Evolutionary conservation across 331 rosid species (phyloP).

Genomic region (Acacia pycnantha): DNA sequence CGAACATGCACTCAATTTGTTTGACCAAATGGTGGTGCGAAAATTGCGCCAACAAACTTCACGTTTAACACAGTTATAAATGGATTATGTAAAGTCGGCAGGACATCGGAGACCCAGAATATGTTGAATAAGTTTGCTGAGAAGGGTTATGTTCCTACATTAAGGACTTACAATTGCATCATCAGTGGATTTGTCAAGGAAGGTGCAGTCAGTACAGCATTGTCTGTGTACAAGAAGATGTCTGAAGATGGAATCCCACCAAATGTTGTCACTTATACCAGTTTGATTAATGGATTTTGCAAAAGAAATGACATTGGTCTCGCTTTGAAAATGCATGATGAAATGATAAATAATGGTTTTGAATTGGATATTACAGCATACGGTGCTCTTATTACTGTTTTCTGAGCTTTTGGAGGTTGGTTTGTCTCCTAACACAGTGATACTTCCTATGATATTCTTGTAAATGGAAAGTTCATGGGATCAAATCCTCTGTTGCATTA

Average conservation of each 20-base stretch:
- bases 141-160: constrained; percentile 43
- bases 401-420: constrained; percentile 50
- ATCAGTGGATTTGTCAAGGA: constrained; percentile 53
- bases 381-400: constrained; percentile 43
- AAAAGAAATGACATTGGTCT: constrained; percentile 45
- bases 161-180: constrained; percentile 50
- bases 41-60: constrained; percentile 44
- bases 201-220: constrained; percentile 42
- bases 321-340: constrained; percentile 48
- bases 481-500: constrained; percentile 3
- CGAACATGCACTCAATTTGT: constrained; percentile 40
- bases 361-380: constrained; percentile 51
- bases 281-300: constrained; percentile 49
- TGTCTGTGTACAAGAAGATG: constrained; percentile 42
- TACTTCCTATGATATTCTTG: constrained; percentile 49
- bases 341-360: constrained; percentile 47
- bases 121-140: constrained; percentile 35
- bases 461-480: constrained; percentile 45
- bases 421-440: constrained; percentile 49
- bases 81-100: constrained; percentile 59
- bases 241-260: constrained; percentile 50
- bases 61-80: constrained; percentile 38
- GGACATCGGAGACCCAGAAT: constrained; percentile 42
- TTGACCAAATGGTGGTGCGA: constrained; percentile 48
- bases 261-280: constrained; percentile 48